phyloP scores from a whole-genome alignment of 2,329 filamentous ascomycete species.

The Claviceps humidiphila region DNA sequence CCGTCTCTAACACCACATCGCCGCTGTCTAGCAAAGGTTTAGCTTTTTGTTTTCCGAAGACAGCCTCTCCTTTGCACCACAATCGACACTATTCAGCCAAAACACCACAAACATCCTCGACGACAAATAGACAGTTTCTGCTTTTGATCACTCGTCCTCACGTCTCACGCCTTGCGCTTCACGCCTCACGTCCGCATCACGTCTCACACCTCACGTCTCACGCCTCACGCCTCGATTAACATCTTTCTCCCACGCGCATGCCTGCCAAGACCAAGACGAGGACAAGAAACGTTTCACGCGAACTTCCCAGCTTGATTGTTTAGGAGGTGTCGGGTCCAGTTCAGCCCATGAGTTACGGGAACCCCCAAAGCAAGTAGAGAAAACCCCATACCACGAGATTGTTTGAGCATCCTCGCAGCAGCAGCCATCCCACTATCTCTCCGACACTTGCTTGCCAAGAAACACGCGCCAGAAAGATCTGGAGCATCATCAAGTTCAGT shows the following conservation, averaged over 20 bases:
- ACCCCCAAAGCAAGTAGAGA: slow-evolving; percentile 3
- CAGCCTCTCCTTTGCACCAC: neutral
- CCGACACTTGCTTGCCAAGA: neutral
- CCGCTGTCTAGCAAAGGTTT: neutral
- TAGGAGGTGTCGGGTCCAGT: neutral
- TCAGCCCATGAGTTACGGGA: neutral
- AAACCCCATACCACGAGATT: neutral
- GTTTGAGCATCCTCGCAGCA: neutral
- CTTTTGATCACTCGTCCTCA: too few relatives aligned
- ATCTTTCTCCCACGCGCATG: neutral
- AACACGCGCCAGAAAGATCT: neutral
- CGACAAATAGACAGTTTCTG: neutral
- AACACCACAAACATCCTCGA: neutral
- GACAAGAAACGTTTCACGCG: neutral
- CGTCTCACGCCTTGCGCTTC: neutral
- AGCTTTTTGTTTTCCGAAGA: neutral
- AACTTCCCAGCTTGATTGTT: neutral
- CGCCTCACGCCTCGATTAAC: neutral
- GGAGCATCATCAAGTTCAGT: neutral
- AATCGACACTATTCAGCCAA: neutral
- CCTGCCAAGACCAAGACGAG: neutral
- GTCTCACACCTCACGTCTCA: neutral
- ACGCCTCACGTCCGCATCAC: too few relatives aligned
- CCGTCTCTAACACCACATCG: neutral
- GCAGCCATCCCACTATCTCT: neutral